Evolutionary conservation across 768 basidiomycete genomes (phyloP).

Genomic region (Mycena belliarum): DNA sequence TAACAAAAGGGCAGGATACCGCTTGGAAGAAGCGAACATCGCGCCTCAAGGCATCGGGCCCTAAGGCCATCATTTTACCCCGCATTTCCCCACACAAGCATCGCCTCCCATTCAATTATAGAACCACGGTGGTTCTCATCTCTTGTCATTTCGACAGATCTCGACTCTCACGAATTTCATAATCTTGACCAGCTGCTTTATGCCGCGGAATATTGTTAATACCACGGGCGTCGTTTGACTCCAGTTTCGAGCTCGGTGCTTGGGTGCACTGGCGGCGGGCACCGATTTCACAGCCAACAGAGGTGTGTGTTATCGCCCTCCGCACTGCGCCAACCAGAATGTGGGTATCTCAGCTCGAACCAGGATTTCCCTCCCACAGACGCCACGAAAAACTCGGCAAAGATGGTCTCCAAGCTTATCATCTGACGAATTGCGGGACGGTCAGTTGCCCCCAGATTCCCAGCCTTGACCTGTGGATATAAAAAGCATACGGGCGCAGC

Average conservation of each 20-base stretch:
- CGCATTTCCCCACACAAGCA: constrained; percentile 21
- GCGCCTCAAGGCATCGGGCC: constrained; percentile 1
- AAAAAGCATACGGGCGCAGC: constrained; percentile 4
- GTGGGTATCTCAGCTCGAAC: constrained; percentile 15
- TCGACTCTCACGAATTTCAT: constrained; percentile 10
- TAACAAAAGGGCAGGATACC: too few relatives aligned
- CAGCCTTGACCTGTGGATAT: constrained; percentile 8
- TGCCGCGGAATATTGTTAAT: constrained; percentile 3
- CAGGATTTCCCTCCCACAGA: constrained; percentile 18
- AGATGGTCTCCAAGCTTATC: constrained; percentile 14
- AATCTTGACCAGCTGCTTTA: constrained; percentile 2
- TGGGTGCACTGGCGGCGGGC: too few relatives aligned
- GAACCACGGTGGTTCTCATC: constrained; percentile 8
- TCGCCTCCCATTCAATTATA: constrained; percentile 7
- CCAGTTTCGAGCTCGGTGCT: too few relatives aligned
- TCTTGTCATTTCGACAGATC: too few relatives aligned
- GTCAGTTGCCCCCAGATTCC: constrained; percentile 19
- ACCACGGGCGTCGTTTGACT: constrained; percentile 8
- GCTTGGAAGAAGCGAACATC: too few relatives aligned
- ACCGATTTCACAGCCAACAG: too few relatives aligned
- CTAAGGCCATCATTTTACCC: constrained; percentile 15
- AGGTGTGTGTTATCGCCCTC: background rate
- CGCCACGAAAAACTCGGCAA: constrained; percentile 10
- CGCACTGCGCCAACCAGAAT: background rate
- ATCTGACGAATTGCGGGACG: constrained; percentile 18